phyloP scores from a whole-genome alignment of 352 stramenopile species.

The Peronospora farinosa region DNA sequence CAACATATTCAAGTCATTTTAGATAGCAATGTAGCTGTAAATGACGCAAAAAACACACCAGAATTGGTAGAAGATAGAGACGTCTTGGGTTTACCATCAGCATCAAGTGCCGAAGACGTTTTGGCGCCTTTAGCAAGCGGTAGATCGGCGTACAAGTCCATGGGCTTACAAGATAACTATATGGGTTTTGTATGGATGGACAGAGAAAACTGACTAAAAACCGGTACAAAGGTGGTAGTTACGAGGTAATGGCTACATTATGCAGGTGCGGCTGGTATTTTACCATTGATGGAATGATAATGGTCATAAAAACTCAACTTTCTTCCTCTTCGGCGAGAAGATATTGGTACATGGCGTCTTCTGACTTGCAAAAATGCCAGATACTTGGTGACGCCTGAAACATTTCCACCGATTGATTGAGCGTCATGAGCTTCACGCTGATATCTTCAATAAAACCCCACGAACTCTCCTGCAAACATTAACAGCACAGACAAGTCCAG shows the following conservation, averaged over 20 bases:
- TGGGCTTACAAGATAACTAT: conserved; percentile 12
- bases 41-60: conserved; percentile 7
- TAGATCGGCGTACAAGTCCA: conserved; percentile 79
- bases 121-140: conserved; percentile 58
- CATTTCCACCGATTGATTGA: conserved; percentile 58
- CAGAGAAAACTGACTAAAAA: conserved; percentile 1
- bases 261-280: not conserved
- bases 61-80: conserved; percentile 27
- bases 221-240: not conserved
- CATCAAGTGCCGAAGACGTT: conserved; percentile 40
- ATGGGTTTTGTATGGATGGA: conserved; percentile 1
- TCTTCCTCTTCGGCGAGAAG: conserved; percentile 70
- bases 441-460: conserved; percentile 78
- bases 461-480: conserved; percentile 52
- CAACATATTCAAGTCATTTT: not conserved
- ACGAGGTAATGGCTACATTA: conserved; percentile 18
- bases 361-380: conserved; percentile 82
- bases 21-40: not conserved
- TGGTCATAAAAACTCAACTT: conserved; percentile 14
- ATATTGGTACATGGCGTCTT: conserved; percentile 74
- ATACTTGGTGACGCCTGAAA: conserved; percentile 65
- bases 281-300: not conserved
- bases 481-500: conserved; percentile 2
- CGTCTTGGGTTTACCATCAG: conserved; percentile 44
- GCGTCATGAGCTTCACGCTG: conserved; percentile 54